phyloP scores from a whole-genome alignment of 768 basidiomycete genomes.

The Cystobasidium ongulense region DNA sequence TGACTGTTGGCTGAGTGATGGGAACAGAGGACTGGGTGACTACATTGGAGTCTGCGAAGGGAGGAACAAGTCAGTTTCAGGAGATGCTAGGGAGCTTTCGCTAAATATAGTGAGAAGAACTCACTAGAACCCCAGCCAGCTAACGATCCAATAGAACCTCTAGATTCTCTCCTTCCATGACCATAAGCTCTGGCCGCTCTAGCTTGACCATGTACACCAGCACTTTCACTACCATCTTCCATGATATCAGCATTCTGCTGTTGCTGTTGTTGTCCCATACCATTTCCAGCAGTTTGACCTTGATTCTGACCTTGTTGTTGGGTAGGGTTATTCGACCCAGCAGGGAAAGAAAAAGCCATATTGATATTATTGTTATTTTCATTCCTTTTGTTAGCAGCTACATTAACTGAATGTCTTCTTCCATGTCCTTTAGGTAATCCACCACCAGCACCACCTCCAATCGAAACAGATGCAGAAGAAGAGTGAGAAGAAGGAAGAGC shows the following conservation, averaged over 20 bases:
- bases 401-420: constrained; percentile 81
- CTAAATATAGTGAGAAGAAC: too few relatives aligned
- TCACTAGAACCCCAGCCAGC: constrained; percentile 34
- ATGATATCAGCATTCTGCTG: neutral
- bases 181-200: constrained; percentile 12
- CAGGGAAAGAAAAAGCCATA: constrained; percentile 8
- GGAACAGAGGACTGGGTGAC: constrained; percentile 23
- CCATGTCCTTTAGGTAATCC: constrained; percentile 52
- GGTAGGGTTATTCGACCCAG: constrained; percentile 2
- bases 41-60: constrained; percentile 22
- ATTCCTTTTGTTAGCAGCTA: constrained; percentile 63
- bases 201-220: neutral
- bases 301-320: neutral
- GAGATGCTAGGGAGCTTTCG: too few relatives aligned
- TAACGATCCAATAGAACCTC: constrained; percentile 20
- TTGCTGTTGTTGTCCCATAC: too few relatives aligned
- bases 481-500: neutral
- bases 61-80: neutral
- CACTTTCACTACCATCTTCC: neutral
- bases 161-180: constrained; percentile 28
- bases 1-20: constrained; percentile 37
- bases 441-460: neutral
- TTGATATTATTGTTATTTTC: constrained; percentile 47
- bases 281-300: too few relatives aligned
- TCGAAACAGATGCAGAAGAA: neutral